Percentiles rank a stretch among this genome's conserved stretches.
phyloP scores from a whole-genome alignment of 2,329 filamentous ascomycete species.

The Aspergillus terreus region DNA sequence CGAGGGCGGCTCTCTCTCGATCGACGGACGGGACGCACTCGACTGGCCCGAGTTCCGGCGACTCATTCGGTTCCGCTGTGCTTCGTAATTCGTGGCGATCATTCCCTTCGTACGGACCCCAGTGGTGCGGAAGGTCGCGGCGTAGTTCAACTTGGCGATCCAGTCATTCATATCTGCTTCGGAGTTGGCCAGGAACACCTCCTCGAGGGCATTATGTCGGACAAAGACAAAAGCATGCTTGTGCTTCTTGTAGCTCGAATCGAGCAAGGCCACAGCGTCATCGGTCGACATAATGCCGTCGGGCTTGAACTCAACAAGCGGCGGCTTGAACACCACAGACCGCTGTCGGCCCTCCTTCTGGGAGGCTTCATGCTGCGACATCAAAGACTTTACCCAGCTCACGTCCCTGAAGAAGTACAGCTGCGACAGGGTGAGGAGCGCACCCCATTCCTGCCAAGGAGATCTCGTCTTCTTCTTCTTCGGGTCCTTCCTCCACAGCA shows the following conservation, averaged over 20 bases:
- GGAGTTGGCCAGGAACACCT: constrained; percentile 84
- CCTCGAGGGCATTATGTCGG: constrained; percentile 79
- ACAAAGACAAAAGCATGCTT: constrained; percentile 94
- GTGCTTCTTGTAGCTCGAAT: constrained; percentile 83
- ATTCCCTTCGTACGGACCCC: constrained; percentile 88
- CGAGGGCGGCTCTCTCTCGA: constrained; percentile 65
- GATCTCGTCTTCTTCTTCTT: constrained; percentile 94
- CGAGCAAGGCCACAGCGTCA: constrained; percentile 81
- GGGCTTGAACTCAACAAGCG: constrained; percentile 86
- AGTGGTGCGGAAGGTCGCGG: constrained; percentile 86
- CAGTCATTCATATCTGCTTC: constrained; percentile 95
- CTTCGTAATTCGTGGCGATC: constrained; percentile 79
- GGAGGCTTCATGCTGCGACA: constrained; percentile 82
- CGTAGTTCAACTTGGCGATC: constrained; percentile 94
- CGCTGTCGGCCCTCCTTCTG: constrained; percentile 71
- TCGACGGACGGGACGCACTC: constrained; percentile 62
- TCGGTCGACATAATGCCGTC: constrained; percentile 92
- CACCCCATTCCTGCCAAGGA: constrained; percentile 99
- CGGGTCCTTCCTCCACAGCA: constrained; percentile 88
- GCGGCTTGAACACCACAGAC: constrained; percentile 85
- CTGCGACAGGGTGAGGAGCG: constrained; percentile 91
- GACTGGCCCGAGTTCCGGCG: constrained; percentile 60
- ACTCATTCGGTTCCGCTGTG: constrained; percentile 60
- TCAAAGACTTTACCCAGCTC: constrained; percentile 84
- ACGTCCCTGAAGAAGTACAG: constrained; percentile 96